Percentiles rank a stretch among this genome's conserved stretches.
Conservation (phyloP, 345 rosid species). For the Eucalyptus erythrocorys region DNA sequence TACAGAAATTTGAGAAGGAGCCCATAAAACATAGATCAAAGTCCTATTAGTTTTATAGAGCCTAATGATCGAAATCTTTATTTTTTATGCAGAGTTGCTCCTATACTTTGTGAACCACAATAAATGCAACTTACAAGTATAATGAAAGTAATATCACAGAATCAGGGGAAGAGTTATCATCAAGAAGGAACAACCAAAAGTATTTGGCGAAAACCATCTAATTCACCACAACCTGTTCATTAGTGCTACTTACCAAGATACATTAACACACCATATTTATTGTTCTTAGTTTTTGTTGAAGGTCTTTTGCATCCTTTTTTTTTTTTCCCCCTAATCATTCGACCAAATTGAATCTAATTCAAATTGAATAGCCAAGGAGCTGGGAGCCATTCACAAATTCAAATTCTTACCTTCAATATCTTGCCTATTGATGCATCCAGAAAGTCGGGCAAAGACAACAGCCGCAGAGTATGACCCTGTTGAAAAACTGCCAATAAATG, state of each 20-base stretch:
- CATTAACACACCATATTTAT: neutral
- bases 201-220: neutral
- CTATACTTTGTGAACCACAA: neutral
- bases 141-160: neutral
- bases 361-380: neutral
- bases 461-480: slow-evolving; percentile 90
- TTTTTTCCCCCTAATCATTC: neutral
- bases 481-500: neutral
- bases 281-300: neutral
- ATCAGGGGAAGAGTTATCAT: neutral
- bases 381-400: neutral
- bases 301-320: neutral
- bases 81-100: neutral
- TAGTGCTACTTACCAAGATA: neutral
- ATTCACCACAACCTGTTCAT: neutral
- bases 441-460: slow-evolving; percentile 91
- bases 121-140: neutral
- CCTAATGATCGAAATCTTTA: neutral
- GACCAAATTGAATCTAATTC: neutral
- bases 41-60: neutral
- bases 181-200: neutral
- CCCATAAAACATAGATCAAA: neutral
- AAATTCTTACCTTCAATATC: slow-evolving; percentile 62
- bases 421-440: slow-evolving; percentile 95
- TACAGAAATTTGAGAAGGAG: neutral